Evolutionary conservation across 495 filamentous ascomycete genomes (phyloP), one percentile per base, ranked within the genome.

Genomic region (Annulohypoxylon stygium): DNA sequence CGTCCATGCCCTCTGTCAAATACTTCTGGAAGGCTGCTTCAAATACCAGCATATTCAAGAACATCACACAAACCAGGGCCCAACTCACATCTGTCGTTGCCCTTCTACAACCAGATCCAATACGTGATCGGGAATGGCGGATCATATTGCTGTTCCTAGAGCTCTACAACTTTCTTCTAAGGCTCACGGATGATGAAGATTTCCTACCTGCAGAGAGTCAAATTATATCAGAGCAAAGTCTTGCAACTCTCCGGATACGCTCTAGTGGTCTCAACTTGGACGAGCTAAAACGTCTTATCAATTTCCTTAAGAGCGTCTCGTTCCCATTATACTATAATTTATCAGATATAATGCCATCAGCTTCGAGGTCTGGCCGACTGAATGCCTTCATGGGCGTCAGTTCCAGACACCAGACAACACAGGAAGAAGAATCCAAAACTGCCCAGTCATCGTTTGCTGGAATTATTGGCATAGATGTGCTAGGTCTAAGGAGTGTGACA

Each of bases 151-250:
- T 98, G 1, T 99, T 98, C 76, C 85, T 99, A 26, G 96, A 98
- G 74, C 87, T 98, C 10, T 99, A 97, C 79, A 93, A 91, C 11
- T 98, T 98, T 77, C 86, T 97, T 4, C 83, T 98, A 36, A 91
- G 94, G 73, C 87, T 97, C 53, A 97, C 93, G 81, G 97, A 98
- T 73, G 96, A 99, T 68, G 95, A 98, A 62, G 92, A 93, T 62
- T 94, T 94, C 74, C 86, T 93, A 48, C 70, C 61, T 6, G 77
- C 79, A 14, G 71, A 71, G 76, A 81, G 0, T 70, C 83, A 54
- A 78, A 78, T 74, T 62, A 64, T 41, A 76, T 80, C 67, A 7
- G 63, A 75, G 30, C 75, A 77, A 43, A 78, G 77, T 37, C 75
- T 67, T 2, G 61, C 70, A 77, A 70, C 87, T 82, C 39, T 85